Conservation (phyloP, 352 stramenopile species). For the Phytopythium sindhum region DNA sequence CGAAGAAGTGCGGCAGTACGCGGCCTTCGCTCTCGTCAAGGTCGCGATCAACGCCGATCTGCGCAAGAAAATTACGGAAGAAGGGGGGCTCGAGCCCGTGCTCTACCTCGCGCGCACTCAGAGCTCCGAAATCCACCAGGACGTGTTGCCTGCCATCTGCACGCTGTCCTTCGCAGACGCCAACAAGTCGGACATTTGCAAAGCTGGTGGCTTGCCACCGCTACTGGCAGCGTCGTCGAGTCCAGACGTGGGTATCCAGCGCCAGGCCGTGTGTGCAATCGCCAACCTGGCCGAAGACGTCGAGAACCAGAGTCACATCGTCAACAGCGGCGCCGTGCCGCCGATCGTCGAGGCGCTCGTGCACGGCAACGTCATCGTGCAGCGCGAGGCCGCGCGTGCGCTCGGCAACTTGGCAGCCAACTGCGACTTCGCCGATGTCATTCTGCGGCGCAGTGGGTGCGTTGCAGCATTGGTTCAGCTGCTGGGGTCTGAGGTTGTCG, state of each 20-base stretch:
- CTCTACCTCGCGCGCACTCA: conserved; percentile 94
- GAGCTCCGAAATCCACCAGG: conserved; percentile 88
- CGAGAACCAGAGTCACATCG: conserved; percentile 91
- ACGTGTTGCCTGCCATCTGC: conserved; percentile 90
- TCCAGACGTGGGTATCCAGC: conserved; percentile 74
- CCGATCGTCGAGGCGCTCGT: conserved; percentile 82
- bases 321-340: conserved; percentile 86
- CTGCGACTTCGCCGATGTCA: conserved; percentile 92
- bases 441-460: conserved; percentile 82
- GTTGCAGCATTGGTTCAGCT: conserved; percentile 85
- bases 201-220: conserved; percentile 88
- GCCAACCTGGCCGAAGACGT: conserved; percentile 94
- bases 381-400: conserved; percentile 91
- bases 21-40: conserved; percentile 93
- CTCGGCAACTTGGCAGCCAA: conserved; percentile 95
- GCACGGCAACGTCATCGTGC: conserved; percentile 72
- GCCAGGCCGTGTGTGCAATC: conserved; percentile 92
- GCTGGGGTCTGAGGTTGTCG: conserved; percentile 85
- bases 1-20: conserved; percentile 93
- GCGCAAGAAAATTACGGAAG: conserved; percentile 92
- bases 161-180: conserved; percentile 90
- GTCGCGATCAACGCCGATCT: conserved; percentile 95
- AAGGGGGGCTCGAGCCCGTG: conserved; percentile 95
- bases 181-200: conserved; percentile 95
- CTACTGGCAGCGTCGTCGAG: conserved; percentile 82